Evolutionary conservation across 2,329 filamentous ascomycete genomes (phyloP), one percentile per base, ranked within the genome.

Genomic region (Fusarium nisikadoi): DNA sequence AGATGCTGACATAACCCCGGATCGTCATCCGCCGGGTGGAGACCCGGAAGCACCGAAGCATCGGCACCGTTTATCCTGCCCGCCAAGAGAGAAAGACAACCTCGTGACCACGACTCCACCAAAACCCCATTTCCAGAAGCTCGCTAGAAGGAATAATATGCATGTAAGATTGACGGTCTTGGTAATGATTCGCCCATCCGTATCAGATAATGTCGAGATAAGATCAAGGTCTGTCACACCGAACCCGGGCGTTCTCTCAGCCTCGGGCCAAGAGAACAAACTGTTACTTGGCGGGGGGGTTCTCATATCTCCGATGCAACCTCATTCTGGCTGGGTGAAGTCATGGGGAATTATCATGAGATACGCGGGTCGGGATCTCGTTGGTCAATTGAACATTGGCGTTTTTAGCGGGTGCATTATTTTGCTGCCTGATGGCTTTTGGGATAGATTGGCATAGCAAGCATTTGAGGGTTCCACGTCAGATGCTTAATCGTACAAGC

Each of bases 41-140:
- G 47, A 43, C 53, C 68, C 68, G 70, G 70, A 45, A 50, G 55
- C 33, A 61, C 49, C 70, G 68, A 70, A 69, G 39, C 33, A 46
- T 52, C 55, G 60, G 60, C 60, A 62, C 65, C 60, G 54, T 45
- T 57, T 46, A 38, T 54, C 57, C 58, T 66, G 19, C 14, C 33
- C 23, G 70, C 70, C 70, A 72, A 72, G 70, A 36, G 39, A 57
- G 63, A 43, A 42, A 45, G n/a, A 39, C 8, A 53, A 29, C 33
- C 33, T 53, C 33, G 49, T 53, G 49, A 53, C 49, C 33, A 33
- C 9, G 41, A 38, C 70, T 54, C 70, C 61, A 61, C 70, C 29
- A 20, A 38, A 27, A 39, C 62, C 36, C 65, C 47, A 49, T 57
- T 72, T 73, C 70, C 54, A 66, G 70, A 72, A 73, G 70, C 47